Percentiles rank a stretch among this genome's conserved stretches.
These are phyloP conservation scores for Backusella westeae DNA, from an alignment of 192 early-diverging fungal genomes.

Conservation along the genomic window DNA sequence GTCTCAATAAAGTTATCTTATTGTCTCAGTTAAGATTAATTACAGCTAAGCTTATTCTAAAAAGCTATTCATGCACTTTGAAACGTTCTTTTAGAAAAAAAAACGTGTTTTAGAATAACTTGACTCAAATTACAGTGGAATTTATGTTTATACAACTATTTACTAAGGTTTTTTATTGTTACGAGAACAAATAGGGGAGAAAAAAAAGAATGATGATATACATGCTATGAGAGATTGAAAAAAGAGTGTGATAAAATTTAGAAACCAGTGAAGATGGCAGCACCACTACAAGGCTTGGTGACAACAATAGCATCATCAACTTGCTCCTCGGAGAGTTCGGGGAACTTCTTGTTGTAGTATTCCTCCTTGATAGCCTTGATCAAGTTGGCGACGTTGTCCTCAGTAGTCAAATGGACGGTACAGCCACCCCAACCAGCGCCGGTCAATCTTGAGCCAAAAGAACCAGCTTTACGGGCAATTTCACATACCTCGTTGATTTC, in stretches of 20 bases:
- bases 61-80: neutral
- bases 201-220: neutral
- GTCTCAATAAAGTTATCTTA: neutral
- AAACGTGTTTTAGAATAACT: too few species aligned
- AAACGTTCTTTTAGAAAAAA: neutral
- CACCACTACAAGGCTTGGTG: slow-evolving; percentile 42
- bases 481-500: slow-evolving; percentile 82
- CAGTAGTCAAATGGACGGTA: slow-evolving; percentile 74
- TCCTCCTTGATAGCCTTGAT: slow-evolving; percentile 60
- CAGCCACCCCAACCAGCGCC: slow-evolving; percentile 94
- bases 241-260: neutral
- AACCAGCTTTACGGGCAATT: slow-evolving; percentile 63
- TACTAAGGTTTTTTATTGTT: neutral
- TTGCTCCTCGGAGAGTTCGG: slow-evolving; percentile 42
- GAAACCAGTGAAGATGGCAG: slow-evolving; percentile 40
- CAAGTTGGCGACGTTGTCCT: slow-evolving; percentile 58
- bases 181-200: neutral
- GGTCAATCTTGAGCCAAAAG: slow-evolving; percentile 81
- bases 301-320: slow-evolving; percentile 55
- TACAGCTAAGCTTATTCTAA: neutral
- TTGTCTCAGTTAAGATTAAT: neutral
- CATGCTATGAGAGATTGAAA: neutral
- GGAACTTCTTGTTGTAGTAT: slow-evolving; percentile 59
- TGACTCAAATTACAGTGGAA: neutral
- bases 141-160: neutral